These are phyloP conservation scores for Pharnaceum exiguum DNA, from an alignment of 148 eudicot species.

Conservation along the genomic window DNA sequence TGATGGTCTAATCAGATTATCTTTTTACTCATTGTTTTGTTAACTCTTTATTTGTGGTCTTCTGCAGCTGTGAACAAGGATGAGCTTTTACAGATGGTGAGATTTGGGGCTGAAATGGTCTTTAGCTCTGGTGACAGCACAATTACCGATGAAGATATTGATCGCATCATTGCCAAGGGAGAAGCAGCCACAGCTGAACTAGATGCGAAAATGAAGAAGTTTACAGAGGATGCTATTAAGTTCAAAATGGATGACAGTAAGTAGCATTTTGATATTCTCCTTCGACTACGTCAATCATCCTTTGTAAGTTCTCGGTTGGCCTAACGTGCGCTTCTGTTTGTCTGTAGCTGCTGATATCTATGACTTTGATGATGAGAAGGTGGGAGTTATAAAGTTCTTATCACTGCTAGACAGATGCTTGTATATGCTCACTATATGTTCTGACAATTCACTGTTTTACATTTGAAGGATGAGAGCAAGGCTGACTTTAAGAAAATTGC, in stretches of 20 bases:
- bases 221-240: conserved; percentile 96
- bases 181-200: conserved; percentile 98
- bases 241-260: conserved; percentile 99
- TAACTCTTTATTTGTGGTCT: conserved; percentile 14
- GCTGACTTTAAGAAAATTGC: conserved; percentile 87
- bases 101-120: conserved; percentile 99
- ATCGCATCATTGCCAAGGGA: conserved; percentile 96
- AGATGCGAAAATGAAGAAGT: conserved; percentile 98
- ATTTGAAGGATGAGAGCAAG: conserved; percentile 72
- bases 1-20: too few species aligned
- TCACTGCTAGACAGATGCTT: not conserved
- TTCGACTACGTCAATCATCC: not conserved
- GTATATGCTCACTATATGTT: not conserved
- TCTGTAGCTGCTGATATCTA: conserved; percentile 88
- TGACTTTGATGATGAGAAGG: conserved; percentile 95
- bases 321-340: conserved; percentile 12
- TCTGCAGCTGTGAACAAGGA: conserved; percentile 98
- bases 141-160: conserved; percentile 94
- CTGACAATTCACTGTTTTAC: conserved; percentile 8
- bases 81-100: conserved; percentile 98
- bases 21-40: not conserved
- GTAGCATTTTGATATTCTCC: conserved; percentile 10
- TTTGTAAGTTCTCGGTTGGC: not conserved
- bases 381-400: conserved; percentile 2
- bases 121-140: conserved; percentile 98